Conservation (phyloP, 345 rosid species). For the Raphanus sativus region DNA sequence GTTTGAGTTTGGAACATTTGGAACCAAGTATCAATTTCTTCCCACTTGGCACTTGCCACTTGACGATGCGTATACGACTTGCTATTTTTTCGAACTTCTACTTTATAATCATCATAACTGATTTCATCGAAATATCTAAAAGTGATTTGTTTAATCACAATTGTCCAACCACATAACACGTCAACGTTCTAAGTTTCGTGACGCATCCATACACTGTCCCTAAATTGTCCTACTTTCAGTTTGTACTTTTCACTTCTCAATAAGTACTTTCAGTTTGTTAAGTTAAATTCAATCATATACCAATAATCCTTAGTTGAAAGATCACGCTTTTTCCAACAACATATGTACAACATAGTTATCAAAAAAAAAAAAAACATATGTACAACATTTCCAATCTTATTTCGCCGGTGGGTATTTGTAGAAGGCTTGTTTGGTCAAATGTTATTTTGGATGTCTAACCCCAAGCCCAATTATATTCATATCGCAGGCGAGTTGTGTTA, state of each 20-base stretch:
- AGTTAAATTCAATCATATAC: background rate
- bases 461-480: background rate
- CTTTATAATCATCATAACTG: background rate
- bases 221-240: background rate
- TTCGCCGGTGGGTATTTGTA: background rate
- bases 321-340: background rate
- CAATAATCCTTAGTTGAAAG: background rate
- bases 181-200: background rate
- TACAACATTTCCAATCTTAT: background rate
- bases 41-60: conserved; percentile 28
- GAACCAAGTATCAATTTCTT: conserved; percentile 15
- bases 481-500: background rate
- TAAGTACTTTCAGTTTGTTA: background rate
- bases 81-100: background rate
- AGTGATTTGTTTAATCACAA: background rate
- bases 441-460: no score
- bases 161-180: conserved; percentile 2
- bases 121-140: background rate
- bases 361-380: no score
- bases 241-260: background rate
- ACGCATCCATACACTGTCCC: background rate
- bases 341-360: no score
- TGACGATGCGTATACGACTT: conserved; percentile 20
- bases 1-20: conserved; percentile 22
- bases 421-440: no score